phyloP scores from a whole-genome alignment of 2,329 filamentous ascomycete genomes.

The Magnaporthales sp. region DNA sequence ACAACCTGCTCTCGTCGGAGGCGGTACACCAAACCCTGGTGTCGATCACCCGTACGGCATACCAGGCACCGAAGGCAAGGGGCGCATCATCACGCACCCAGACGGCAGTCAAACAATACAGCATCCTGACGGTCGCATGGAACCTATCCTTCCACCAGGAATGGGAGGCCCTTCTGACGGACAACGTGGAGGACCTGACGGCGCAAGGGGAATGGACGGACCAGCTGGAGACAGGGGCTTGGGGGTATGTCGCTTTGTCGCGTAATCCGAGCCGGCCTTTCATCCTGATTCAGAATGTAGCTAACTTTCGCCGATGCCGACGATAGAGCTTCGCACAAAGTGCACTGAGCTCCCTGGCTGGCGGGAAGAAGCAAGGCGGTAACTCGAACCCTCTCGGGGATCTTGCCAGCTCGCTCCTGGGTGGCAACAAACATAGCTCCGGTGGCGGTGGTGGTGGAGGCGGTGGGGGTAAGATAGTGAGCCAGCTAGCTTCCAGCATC shows the following conservation, averaged over 20 bases:
- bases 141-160: conserved; percentile 43
- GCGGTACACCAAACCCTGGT: conserved; percentile 44
- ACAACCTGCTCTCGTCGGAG: conserved; percentile 51
- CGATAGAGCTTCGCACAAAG: conserved; percentile 51
- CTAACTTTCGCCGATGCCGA: neutral
- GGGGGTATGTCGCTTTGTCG: conserved; percentile 43
- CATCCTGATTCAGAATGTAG: neutral
- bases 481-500: conserved; percentile 46
- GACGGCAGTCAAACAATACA: conserved; percentile 55
- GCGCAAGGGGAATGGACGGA: conserved; percentile 15
- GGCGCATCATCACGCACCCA: conserved; percentile 51
- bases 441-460: conserved; percentile 22
- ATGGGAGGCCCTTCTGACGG: conserved; percentile 19
- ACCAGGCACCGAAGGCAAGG: conserved; percentile 25
- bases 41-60: conserved; percentile 55
- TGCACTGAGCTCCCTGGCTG: conserved; percentile 37
- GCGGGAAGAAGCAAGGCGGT: conserved; percentile 33
- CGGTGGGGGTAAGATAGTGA: conserved; percentile 42
- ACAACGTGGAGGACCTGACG: conserved; percentile 27
- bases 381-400: conserved; percentile 33
- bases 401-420: conserved; percentile 40
- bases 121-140: conserved; percentile 51
- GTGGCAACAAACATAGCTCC: conserved; percentile 14
- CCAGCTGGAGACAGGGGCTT: conserved; percentile 45
- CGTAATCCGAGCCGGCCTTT: neutral